A percentile compares a stretch with the other conserved stretches of the same genome.
Evolutionary conservation across 257 asterid genomes (phyloP).

Genomic region (Penstemon davidsonii): DNA sequence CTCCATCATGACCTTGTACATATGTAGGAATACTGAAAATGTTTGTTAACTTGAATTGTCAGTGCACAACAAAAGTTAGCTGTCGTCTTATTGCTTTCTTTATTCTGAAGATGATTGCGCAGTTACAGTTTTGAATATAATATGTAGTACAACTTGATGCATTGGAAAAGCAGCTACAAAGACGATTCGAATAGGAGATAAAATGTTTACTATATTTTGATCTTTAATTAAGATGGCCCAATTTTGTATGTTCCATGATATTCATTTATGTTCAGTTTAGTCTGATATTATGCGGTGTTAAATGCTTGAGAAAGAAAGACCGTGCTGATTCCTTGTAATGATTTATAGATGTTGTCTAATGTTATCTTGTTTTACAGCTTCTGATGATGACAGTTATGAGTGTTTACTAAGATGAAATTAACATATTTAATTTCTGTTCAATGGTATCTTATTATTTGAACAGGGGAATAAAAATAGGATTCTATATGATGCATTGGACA

Average conservation of each 20-base stretch:
- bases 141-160: not conserved
- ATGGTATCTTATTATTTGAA: not conserved
- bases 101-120: no score
- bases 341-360: not conserved
- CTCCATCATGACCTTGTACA: no score
- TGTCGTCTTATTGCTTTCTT: no score
- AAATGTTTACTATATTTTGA: not conserved
- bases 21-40: no score
- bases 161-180: slow-evolving; percentile 1
- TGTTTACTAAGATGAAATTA: not conserved
- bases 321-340: not conserved
- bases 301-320: not conserved
- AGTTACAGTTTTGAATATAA: not conserved
- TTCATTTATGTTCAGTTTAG: not conserved
- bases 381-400: slow-evolving; percentile 6
- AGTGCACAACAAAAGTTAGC: no score
- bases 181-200: not conserved
- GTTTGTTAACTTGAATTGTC: no score
- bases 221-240: not conserved
- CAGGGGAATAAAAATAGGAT: not conserved
- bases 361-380: not conserved
- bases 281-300: not conserved
- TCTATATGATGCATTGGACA: slow-evolving; percentile 10
- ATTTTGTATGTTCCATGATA: not conserved
- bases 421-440: not conserved